phyloP scores from a whole-genome alignment of 2,329 filamentous ascomycete genomes.

The Cephalotrichum gorgonifer region DNA sequence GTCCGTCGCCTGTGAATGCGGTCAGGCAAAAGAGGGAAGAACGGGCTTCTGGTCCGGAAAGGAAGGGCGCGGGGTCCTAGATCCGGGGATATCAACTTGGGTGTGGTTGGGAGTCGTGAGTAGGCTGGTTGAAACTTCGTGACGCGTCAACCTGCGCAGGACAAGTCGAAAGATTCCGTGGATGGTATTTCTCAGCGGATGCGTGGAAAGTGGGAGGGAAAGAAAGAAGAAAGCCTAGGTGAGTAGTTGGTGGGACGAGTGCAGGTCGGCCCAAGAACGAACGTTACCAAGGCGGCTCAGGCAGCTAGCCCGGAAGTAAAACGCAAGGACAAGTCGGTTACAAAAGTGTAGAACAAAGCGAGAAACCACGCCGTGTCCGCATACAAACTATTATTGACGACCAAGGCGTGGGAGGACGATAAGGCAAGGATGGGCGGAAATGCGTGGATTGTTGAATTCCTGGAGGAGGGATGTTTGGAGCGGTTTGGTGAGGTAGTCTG shows the following conservation, averaged over 20 bases:
- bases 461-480: constrained; percentile 3
- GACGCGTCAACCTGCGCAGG: background rate
- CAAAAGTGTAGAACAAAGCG: background rate
- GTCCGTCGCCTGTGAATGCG: background rate
- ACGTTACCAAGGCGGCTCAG: constrained; percentile 16
- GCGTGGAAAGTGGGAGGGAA: background rate
- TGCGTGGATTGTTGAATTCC: background rate
- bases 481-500: constrained; percentile 5
- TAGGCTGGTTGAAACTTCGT: background rate
- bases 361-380: background rate
- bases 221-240: constrained; percentile 3
- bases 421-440: background rate
- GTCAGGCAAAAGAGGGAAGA: background rate
- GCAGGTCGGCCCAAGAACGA: constrained; percentile 28
- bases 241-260: constrained; percentile 18
- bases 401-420: background rate
- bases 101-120: background rate
- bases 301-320: background rate
- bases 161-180: constrained; percentile 28
- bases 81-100: background rate
- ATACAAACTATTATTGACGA: background rate
- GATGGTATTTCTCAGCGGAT: background rate
- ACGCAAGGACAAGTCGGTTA: background rate
- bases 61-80: background rate
- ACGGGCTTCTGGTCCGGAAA: background rate